Percentiles rank a stretch among this genome's conserved stretches.
phyloP scores from a whole-genome alignment of 306 rosid genomes.

The Albizia julibrissin region DNA sequence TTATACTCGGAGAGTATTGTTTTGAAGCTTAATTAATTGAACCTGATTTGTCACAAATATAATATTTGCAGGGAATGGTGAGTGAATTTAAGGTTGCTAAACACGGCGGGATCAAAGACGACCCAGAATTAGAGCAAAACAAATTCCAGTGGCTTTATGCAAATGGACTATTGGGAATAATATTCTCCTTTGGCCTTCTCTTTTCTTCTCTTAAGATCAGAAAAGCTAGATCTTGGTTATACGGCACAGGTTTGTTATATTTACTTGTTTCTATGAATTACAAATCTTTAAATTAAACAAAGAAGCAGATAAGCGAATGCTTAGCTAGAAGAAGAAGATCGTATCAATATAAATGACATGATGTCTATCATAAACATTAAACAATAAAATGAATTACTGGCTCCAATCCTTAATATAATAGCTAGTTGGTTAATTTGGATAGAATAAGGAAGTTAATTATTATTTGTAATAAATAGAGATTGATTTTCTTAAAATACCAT shows the following conservation, averaged over 20 bases:
- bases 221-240: slow-evolving; percentile 88
- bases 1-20: not conserved
- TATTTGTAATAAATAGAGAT: too few relatives aligned
- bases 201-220: slow-evolving; percentile 71
- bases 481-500: too few relatives aligned
- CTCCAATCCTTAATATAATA: too few relatives aligned
- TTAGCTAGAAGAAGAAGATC: too few relatives aligned
- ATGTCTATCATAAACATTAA: too few relatives aligned
- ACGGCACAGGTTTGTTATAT: slow-evolving; percentile 66
- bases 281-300: not conserved
- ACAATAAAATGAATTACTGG: too few relatives aligned
- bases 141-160: slow-evolving; percentile 67
- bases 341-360: not conserved
- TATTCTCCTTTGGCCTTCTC: slow-evolving; percentile 78
- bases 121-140: slow-evolving; percentile 43
- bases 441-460: too few relatives aligned
- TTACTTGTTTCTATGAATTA: not conserved
- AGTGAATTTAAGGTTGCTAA: slow-evolving; percentile 68
- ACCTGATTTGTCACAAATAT: slow-evolving; percentile 3
- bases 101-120: slow-evolving; percentile 32
- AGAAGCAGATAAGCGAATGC: too few relatives aligned
- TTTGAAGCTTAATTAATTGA: not conserved
- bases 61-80: slow-evolving; percentile 59
- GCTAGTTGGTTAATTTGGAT: too few relatives aligned
- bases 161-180: slow-evolving; percentile 73